phyloP scores from a whole-genome alignment of 2,329 filamentous ascomycete species.

The Cucurbitaria berberidis region DNA sequence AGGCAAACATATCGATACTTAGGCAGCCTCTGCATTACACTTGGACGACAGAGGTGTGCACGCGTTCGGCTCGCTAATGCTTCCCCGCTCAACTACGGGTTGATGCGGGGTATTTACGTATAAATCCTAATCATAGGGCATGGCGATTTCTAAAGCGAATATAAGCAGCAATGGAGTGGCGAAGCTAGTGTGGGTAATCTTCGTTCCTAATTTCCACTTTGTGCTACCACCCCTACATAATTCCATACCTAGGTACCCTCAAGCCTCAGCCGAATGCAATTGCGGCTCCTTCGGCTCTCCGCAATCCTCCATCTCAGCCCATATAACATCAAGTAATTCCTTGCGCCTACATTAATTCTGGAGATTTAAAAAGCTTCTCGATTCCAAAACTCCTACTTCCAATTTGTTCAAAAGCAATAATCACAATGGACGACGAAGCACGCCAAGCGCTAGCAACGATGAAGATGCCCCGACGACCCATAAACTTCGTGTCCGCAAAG shows the following conservation, averaged over 20 bases:
- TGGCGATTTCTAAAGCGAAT: too few relatives aligned
- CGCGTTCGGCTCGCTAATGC: too few relatives aligned
- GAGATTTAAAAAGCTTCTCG: neutral
- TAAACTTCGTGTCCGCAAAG: conserved; percentile 58
- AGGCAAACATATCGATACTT: neutral
- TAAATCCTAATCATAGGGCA: too few relatives aligned
- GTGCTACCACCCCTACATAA: neutral
- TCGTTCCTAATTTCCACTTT: too few relatives aligned
- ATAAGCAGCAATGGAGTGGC: too few relatives aligned
- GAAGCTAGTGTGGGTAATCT: too few relatives aligned
- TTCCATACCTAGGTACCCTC: too few relatives aligned
- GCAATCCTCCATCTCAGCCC: conserved; percentile 17
- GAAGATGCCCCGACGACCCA: conserved; percentile 51
- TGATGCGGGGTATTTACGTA: conserved; percentile 11
- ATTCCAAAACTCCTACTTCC: neutral
- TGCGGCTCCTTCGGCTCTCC: conserved; percentile 32
- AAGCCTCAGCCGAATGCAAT: neutral
- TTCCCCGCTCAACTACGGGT: conserved; percentile 18
- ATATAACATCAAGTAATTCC: conserved; percentile 1
- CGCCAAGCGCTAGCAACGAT: conserved; percentile 40
- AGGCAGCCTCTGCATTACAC: conserved; percentile 2
- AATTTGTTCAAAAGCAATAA: neutral
- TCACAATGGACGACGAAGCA: conserved; percentile 46
- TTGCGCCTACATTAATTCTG: neutral
- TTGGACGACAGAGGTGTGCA: neutral